Base-by-base conservation (phyloP, 1,284 basidiomycete genomes). In the Sporisorium iseilematis-ciliati region DNA sequence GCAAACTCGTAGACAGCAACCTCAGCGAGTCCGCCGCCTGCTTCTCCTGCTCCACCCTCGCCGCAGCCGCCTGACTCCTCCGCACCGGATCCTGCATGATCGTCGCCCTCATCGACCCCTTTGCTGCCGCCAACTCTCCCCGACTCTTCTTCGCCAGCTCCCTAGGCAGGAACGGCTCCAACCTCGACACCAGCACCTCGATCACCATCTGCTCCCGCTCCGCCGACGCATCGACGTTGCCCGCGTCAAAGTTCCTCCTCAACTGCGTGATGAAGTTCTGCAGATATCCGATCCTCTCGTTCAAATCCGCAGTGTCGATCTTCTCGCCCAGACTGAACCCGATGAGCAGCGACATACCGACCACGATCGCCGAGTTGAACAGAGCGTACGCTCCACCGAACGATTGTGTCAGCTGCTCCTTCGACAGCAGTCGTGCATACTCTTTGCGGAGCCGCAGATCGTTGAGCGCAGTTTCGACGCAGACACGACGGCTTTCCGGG, bases 341-440 rank as follows among this genome's bases (percentile, higher is more conserved):
- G 45, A 75, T 75, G 18, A 75, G 53, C 14, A 75, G 40, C 21
- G 75, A 77, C 63, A 75, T 72, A 26, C 72, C 73, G 1, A 77
- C 71, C 4, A 75, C 72, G 25, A 75, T 77, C 45, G 75, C 67
- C 26, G 75, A 77, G 49, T 74, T 77, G 71, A 75, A 77, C 23
- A 72, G 51, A 4, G 74, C 74, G 21, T 76, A 76, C 3, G 74
- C 74, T 1, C 74, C 74, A n/a, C 74, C 74, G 35, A 76, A 76
- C 16, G 57, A 61, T 23, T 76, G 74, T 4, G 74, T 65, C 16
- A 71, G 55, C 45, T 75, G 67, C 42, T 75, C 73, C 42, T 67
- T 75, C 29, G 62, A 31, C 5, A 76, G 50, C 23, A 65, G 49
- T 2, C 57, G 49, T 8, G 65, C 68, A 29, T 71, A 76, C 40